Evolutionary conservation across 2,329 filamentous ascomycete species (phyloP).

Genomic region (Bertia moriformis): DNA sequence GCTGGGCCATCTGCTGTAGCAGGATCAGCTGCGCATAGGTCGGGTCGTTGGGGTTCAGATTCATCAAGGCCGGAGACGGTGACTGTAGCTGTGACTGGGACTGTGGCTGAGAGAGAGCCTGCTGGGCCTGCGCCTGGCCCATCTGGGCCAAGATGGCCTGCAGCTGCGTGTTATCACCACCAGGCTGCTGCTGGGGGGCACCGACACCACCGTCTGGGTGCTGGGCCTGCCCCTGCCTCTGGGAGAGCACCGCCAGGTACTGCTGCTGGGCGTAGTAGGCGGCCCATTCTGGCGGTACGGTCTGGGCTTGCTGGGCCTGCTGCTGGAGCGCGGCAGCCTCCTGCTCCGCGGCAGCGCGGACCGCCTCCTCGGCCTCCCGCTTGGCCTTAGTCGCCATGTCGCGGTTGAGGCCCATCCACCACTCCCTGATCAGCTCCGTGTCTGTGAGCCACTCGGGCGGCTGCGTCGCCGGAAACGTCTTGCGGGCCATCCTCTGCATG

Average conservation of each 20-base stretch:
- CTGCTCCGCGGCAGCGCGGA: conserved; percentile 17
- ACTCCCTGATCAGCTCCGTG: conserved; percentile 30
- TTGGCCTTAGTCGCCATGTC: conserved; percentile 21
- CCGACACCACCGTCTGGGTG: too few relatives aligned
- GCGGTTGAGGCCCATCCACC: conserved; percentile 30
- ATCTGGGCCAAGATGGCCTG: conserved; percentile 28
- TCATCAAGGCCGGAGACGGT: conserved; percentile 21
- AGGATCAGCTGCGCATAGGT: not conserved
- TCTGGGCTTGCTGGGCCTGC: conserved; percentile 9
- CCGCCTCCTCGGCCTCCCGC: conserved; percentile 20
- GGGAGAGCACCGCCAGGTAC: conserved; percentile 25
- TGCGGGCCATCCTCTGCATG: conserved; percentile 23
- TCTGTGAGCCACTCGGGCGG: conserved; percentile 36
- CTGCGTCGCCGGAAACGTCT: conserved; percentile 31
- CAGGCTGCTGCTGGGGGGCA: conserved; percentile 6
- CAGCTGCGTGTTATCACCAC: conserved; percentile 21
- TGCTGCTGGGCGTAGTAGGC: conserved; percentile 22
- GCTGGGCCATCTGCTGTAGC: not conserved
- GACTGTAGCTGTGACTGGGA: conserved; percentile 7
- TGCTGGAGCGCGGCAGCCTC: too few relatives aligned
- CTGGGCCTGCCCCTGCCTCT: conserved; percentile 21
- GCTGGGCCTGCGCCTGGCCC: conserved; percentile 15
- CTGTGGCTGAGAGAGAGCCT: conserved; percentile 4
- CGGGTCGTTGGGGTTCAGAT: conserved; percentile 16
- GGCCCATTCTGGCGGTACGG: conserved; percentile 15